These are phyloP conservation scores for Dimargaris cristalligena DNA, from an alignment of 192 early-diverging fungal genomes.

Conservation along the genomic window DNA sequence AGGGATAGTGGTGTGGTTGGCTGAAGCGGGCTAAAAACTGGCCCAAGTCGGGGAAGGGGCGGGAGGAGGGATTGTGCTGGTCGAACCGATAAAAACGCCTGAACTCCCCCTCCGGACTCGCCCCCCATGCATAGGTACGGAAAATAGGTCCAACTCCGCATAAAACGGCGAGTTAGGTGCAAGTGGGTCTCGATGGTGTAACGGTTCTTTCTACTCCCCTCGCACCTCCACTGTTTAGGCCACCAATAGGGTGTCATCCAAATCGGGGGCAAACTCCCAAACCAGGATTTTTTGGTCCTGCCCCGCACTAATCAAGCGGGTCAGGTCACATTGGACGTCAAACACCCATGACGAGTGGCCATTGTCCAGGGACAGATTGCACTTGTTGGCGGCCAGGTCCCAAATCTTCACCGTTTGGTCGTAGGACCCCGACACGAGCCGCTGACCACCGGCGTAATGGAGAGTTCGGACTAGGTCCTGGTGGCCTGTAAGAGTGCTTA, in stretches of 20 bases:
- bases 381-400: slow-evolving; percentile 67
- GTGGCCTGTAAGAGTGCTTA: slow-evolving; percentile 44
- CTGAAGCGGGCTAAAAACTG: too few species aligned
- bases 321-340: slow-evolving; percentile 76
- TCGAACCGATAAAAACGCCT: too few species aligned
- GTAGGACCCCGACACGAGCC: slow-evolving; percentile 81
- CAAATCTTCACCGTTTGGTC: slow-evolving; percentile 91
- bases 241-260: slow-evolving; percentile 14
- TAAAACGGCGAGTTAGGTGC: too few species aligned
- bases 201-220: too few species aligned
- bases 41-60: too few species aligned
- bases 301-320: slow-evolving; percentile 60
- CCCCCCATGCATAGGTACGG: too few species aligned
- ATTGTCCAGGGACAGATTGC: slow-evolving; percentile 49
- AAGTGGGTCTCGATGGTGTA: too few species aligned
- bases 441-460: slow-evolving; percentile 53
- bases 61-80: too few species aligned
- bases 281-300: slow-evolving; percentile 42
- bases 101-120: too few species aligned
- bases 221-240: background rate
- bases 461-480: slow-evolving; percentile 68
- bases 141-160: too few species aligned
- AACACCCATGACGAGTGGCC: slow-evolving; percentile 92
- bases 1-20: too few species aligned
- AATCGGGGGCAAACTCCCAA: slow-evolving; percentile 32